phyloP scores from a whole-genome alignment of 2,329 filamentous ascomycete genomes.

The Alternaria gaisen region DNA sequence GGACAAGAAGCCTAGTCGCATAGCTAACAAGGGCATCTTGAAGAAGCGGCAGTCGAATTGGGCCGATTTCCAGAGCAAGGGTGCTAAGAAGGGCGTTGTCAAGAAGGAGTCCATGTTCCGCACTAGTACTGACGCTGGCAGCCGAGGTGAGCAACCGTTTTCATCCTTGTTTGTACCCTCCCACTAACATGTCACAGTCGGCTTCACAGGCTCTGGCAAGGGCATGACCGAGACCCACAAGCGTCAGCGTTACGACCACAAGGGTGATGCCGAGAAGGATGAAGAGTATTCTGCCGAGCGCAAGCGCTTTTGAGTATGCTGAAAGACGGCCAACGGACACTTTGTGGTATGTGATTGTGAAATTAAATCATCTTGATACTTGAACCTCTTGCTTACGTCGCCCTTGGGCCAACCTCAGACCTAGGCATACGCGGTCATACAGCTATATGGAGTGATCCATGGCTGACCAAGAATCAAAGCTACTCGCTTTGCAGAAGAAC shows the following conservation, averaged over 20 bases:
- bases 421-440: slow-evolving; percentile 14
- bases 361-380: neutral
- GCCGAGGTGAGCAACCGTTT: slow-evolving; percentile 71
- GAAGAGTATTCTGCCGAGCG: slow-evolving; percentile 24
- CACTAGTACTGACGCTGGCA: slow-evolving; percentile 85
- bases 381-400: slow-evolving; percentile 35
- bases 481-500: neutral
- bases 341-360: slow-evolving; percentile 16
- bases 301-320: slow-evolving; percentile 15
- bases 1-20: slow-evolving; percentile 74
- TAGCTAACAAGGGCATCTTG: slow-evolving; percentile 90
- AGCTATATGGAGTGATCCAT: slow-evolving; percentile 6
- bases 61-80: slow-evolving; percentile 88
- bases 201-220: slow-evolving; percentile 94
- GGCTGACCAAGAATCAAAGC: slow-evolving; percentile 4
- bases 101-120: slow-evolving; percentile 98
- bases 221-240: slow-evolving; percentile 92
- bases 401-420: slow-evolving; percentile 21
- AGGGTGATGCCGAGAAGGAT: slow-evolving; percentile 40
- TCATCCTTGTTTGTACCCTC: neutral
- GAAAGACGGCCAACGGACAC: neutral
- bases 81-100: slow-evolving; percentile 65
- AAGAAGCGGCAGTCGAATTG: slow-evolving; percentile 92
- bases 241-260: slow-evolving; percentile 82
- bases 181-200: slow-evolving; percentile 68